Conservation (phyloP, 805 yeast species). For the Cyberlindnera americana region DNA sequence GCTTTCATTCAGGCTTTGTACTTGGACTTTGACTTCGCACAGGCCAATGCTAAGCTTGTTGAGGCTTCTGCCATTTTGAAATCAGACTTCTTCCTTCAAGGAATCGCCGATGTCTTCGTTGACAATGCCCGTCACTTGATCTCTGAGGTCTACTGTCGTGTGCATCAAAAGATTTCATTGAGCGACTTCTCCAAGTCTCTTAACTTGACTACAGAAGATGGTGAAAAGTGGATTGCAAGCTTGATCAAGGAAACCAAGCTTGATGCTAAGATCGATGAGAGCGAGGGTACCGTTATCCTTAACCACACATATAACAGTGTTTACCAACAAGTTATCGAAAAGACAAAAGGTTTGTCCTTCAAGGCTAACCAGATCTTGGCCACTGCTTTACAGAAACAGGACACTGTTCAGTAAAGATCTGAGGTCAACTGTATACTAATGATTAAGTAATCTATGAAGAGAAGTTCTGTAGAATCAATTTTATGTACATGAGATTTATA, state of each 20-base stretch:
- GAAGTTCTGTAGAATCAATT: too few relatives aligned
- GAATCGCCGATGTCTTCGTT: constrained; percentile 38
- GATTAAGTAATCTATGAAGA: neutral
- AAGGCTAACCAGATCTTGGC: constrained; percentile 55
- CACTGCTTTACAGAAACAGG: constrained; percentile 36
- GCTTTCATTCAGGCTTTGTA: constrained; percentile 51
- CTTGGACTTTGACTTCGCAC: constrained; percentile 55
- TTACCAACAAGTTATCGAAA: constrained; percentile 66
- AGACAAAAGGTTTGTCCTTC: constrained; percentile 61
- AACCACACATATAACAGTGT: constrained; percentile 52
- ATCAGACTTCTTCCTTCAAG: constrained; percentile 54
- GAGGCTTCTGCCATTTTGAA: constrained; percentile 46
- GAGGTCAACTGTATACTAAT: constrained; percentile 1
- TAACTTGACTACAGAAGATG: constrained; percentile 43
- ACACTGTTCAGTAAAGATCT: constrained; percentile 9
- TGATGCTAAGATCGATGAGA: constrained; percentile 52
- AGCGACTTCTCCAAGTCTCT: constrained; percentile 41
- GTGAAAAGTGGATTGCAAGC: constrained; percentile 49
- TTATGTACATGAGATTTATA: too few relatives aligned
- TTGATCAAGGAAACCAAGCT: constrained; percentile 46
- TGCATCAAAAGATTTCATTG: constrained; percentile 48
- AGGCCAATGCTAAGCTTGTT: constrained; percentile 44
- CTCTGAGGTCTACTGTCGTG: constrained; percentile 51
- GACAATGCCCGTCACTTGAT: constrained; percentile 48
- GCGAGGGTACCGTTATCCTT: constrained; percentile 49